Conservation (phyloP, 768 basidiomycete genomes). For the Saitozyma podzolica region DNA sequence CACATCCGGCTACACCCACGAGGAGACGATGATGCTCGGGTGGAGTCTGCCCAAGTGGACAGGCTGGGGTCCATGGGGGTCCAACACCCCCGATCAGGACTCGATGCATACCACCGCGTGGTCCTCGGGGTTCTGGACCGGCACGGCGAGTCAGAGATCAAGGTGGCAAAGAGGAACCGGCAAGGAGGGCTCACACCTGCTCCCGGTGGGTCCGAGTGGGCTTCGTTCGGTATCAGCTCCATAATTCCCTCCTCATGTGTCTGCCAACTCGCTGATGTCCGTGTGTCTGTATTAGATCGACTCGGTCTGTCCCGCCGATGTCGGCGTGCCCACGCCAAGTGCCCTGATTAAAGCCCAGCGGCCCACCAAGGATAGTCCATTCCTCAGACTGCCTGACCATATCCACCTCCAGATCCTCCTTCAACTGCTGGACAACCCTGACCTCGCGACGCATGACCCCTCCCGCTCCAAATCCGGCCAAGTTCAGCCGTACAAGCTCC, state of each 20-base stretch:
- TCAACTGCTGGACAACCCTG: slow-evolving; percentile 9
- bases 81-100: neutral
- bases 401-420: slow-evolving; percentile 13
- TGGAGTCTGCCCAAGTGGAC: slow-evolving; percentile 33
- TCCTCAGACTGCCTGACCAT: slow-evolving; percentile 9
- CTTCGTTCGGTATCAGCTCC: slow-evolving; percentile 1
- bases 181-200: slow-evolving; percentile 10
- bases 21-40: slow-evolving; percentile 15
- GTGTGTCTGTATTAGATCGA: neutral
- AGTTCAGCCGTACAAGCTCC: neutral
- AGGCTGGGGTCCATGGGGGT: slow-evolving; percentile 16
- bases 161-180: slow-evolving; percentile 2
- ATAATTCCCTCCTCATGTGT: neutral
- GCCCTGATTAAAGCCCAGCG: neutral
- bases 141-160: slow-evolving; percentile 10
- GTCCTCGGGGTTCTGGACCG: slow-evolving; percentile 20
- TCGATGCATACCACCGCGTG: neutral
- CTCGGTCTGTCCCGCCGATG: neutral
- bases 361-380: neutral
- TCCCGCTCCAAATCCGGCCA: neutral
- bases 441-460: neutral
- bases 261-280: neutral
- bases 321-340: neutral
- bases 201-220: slow-evolving; percentile 11
- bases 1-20: slow-evolving; percentile 12